These are phyloP conservation scores for Aspergillus intermedius DNA, from an alignment of 2,329 filamentous ascomycete species.

Conservation along the genomic window DNA sequence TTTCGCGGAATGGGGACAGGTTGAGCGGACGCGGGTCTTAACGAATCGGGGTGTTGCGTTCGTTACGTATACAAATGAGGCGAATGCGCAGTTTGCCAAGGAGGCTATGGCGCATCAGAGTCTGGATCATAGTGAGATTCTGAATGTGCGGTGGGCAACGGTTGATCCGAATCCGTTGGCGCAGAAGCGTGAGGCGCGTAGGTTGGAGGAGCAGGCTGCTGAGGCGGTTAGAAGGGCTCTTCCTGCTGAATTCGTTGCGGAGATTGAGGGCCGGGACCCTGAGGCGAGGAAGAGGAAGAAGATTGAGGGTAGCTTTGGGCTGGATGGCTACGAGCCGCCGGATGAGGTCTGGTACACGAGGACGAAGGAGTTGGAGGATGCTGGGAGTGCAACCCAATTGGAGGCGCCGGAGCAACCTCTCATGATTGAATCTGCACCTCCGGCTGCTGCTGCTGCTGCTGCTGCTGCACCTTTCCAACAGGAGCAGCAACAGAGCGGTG, in stretches of 20 bases:
- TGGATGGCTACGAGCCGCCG: constrained; percentile 87
- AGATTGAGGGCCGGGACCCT: constrained; percentile 86
- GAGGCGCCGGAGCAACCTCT: constrained; percentile 42
- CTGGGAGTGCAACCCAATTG: constrained; percentile 50
- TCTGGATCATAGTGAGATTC: constrained; percentile 81
- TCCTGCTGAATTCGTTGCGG: constrained; percentile 82
- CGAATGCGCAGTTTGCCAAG: constrained; percentile 83
- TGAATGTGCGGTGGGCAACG: constrained; percentile 96
- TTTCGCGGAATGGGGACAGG: constrained; percentile 92
- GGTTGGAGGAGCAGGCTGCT: constrained; percentile 91
- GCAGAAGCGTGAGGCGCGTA: constrained; percentile 79
- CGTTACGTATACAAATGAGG: constrained; percentile 87
- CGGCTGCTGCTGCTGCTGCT: constrained; percentile 36
- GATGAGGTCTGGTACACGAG: constrained; percentile 90
- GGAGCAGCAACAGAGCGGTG: constrained; percentile 40
- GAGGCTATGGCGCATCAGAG: constrained; percentile 95
- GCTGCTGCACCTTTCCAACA: constrained; percentile 26
- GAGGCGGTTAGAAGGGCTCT: constrained; percentile 85
- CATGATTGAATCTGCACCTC: constrained; percentile 42
- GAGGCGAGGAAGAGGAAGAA: constrained; percentile 82
- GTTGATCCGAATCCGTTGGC: constrained; percentile 93
- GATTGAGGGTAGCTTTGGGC: constrained; percentile 79
- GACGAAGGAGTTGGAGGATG: constrained; percentile 62
- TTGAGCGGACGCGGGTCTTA: constrained; percentile 81
- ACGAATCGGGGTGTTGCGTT: constrained; percentile 89